Evolutionary conservation across 495 filamentous ascomycete species (phyloP).

Genomic region (Penicillium cosmopolitanum): DNA sequence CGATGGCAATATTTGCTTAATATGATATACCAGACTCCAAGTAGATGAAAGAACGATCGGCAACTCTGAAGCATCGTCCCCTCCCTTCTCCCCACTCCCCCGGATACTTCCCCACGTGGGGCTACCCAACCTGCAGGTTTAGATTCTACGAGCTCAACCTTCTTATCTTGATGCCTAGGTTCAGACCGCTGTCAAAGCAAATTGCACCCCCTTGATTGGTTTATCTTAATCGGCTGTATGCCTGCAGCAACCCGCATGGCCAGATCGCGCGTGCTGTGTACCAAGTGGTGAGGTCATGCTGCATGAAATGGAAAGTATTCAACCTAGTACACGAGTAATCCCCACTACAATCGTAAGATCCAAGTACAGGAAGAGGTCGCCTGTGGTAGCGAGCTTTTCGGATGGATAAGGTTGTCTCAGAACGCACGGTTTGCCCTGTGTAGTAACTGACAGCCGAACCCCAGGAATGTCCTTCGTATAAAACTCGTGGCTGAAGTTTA

Average conservation of each 20-base stretch:
- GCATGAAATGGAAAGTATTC: neutral
- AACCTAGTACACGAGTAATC: neutral
- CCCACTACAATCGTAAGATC: neutral
- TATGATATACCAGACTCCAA: neutral
- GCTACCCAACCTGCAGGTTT: neutral
- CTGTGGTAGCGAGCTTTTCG: neutral
- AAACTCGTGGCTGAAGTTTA: slow-evolving; percentile 2
- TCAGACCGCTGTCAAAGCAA: neutral
- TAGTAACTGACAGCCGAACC: neutral
- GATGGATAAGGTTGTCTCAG: too few relatives aligned
- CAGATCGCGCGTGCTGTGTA: neutral
- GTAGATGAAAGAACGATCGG: neutral
- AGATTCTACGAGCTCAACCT: neutral
- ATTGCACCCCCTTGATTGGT: neutral
- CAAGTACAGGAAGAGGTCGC: neutral
- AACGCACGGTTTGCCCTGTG: neutral
- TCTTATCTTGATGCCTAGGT: neutral
- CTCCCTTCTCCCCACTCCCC: neutral
- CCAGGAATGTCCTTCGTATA: slow-evolving; percentile 1
- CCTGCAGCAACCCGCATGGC: neutral
- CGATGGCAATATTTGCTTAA: too few relatives aligned
- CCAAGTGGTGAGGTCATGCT: slow-evolving; percentile 3
- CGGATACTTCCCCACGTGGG: neutral
- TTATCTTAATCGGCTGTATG: slow-evolving; percentile 2
- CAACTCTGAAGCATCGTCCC: neutral